Evolutionary conservation across 2,329 filamentous ascomycete species (phyloP).

Genomic region (Ceratocystis colombiana): DNA sequence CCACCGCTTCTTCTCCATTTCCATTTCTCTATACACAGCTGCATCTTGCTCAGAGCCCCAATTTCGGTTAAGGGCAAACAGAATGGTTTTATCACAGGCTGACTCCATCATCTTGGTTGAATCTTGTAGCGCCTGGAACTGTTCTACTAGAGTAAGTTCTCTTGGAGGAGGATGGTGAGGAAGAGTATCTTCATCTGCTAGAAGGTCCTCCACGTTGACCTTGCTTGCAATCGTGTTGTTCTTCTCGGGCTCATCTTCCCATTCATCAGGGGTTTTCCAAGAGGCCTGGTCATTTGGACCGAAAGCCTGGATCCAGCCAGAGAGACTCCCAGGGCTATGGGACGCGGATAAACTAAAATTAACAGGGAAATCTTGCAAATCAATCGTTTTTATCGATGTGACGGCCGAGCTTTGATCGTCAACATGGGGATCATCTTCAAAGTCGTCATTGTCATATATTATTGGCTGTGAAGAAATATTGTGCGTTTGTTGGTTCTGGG

Average conservation of each 20-base stretch:
- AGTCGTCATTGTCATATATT: conserved; percentile 1
- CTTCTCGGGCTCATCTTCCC: conserved; percentile 30
- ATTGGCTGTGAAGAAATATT: background rate
- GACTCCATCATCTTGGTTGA: conserved; percentile 47
- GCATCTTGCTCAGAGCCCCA: conserved; percentile 39
- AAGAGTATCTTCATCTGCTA: conserved; percentile 18
- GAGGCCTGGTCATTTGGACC: conserved; percentile 19
- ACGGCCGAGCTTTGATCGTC: background rate
- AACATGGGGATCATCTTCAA: background rate
- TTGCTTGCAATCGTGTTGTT: background rate
- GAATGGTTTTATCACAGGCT: conserved; percentile 42
- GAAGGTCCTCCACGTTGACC: conserved; percentile 21
- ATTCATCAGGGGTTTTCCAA: conserved; percentile 34
- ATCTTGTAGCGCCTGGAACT: conserved; percentile 38
- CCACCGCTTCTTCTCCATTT: conserved; percentile 50
- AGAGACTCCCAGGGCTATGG: background rate
- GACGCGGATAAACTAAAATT: conserved; percentile 15
- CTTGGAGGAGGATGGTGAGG: conserved; percentile 27
- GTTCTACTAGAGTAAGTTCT: conserved; percentile 28
- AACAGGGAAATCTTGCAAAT: conserved; percentile 18
- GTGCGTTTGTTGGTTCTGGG: conserved; percentile 13
- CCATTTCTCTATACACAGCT: conserved; percentile 41
- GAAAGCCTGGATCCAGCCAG: conserved; percentile 22
- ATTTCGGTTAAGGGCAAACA: conserved; percentile 46
- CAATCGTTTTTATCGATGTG: background rate